These are phyloP conservation scores for Mycena olivaceomarginata DNA, from an alignment of 768 basidiomycete genomes.

Conservation along the genomic window DNA sequence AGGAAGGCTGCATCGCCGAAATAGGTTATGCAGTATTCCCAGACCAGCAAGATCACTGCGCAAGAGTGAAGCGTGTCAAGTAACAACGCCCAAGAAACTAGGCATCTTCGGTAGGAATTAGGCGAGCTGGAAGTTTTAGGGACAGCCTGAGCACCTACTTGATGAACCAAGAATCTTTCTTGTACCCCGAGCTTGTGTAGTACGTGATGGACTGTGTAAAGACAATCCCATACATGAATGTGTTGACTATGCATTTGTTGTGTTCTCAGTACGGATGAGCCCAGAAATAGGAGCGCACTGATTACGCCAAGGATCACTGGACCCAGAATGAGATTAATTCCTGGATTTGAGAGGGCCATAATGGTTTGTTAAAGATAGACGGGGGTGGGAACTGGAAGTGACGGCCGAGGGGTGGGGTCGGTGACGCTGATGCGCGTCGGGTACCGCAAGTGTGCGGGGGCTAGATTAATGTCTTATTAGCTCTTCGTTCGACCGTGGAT, in stretches of 20 bases:
- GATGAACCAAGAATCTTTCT: slow-evolving; percentile 4
- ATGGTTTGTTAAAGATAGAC: too few species aligned
- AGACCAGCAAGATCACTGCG: slow-evolving; percentile 14
- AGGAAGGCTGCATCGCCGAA: slow-evolving; percentile 12
- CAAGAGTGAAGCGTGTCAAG: slow-evolving; percentile 19
- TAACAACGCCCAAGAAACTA: slow-evolving; percentile 16
- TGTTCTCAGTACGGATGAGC: neutral
- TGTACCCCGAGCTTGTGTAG: slow-evolving; percentile 17
- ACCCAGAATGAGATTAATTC: neutral
- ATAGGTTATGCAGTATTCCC: slow-evolving; percentile 20
- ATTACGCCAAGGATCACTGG: slow-evolving; percentile 12
- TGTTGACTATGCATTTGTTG: slow-evolving; percentile 4
- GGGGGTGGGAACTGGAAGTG: too few species aligned
- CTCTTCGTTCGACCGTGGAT: too few species aligned
- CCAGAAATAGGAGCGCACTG: neutral
- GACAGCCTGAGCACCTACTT: slow-evolving; percentile 1
- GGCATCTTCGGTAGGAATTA: slow-evolving; percentile 9
- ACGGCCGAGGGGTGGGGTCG: too few species aligned
- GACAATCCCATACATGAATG: slow-evolving; percentile 19
- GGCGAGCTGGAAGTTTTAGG: neutral
- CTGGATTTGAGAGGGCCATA: slow-evolving; percentile 16
- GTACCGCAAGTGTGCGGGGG: too few species aligned
- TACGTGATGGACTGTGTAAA: slow-evolving; percentile 8
- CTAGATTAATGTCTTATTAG: too few species aligned
- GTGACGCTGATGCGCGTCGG: too few species aligned